These are phyloP conservation scores for Phytophthora cryptogea DNA, from an alignment of 352 stramenopile genomes.

Conservation along the genomic window DNA sequence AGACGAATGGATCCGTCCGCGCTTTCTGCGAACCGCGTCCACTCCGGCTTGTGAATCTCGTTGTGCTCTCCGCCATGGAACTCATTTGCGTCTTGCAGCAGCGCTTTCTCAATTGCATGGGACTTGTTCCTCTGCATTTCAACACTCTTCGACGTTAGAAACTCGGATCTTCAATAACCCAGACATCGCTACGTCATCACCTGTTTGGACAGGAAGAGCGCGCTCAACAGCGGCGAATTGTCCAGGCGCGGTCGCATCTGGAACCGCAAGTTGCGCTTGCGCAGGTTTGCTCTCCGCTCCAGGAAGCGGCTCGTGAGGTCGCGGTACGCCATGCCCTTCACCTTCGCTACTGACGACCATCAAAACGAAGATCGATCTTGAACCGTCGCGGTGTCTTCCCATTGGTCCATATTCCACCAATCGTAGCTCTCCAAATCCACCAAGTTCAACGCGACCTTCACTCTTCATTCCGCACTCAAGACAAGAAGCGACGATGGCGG, in stretches of 20 bases:
- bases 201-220: constrained; percentile 62
- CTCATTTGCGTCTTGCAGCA: constrained; percentile 65
- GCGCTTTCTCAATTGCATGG: constrained; percentile 61
- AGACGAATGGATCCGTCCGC: constrained; percentile 69
- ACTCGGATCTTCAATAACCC: too few species aligned
- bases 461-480: constrained; percentile 14
- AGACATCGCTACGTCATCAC: too few species aligned
- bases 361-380: constrained; percentile 45
- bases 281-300: constrained; percentile 45
- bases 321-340: constrained; percentile 57
- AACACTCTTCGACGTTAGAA: constrained; percentile 3
- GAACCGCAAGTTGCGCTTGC: constrained; percentile 64
- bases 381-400: constrained; percentile 35
- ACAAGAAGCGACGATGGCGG: constrained; percentile 2
- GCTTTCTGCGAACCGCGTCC: constrained; percentile 63
- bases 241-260: constrained; percentile 53
- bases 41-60: constrained; percentile 54
- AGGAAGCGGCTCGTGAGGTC: constrained; percentile 60
- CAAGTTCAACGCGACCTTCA: constrained; percentile 28
- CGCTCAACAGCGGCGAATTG: constrained; percentile 40
- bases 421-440: neutral
- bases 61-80: constrained; percentile 34
- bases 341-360: constrained; percentile 3
- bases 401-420: constrained; percentile 34
- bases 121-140: constrained; percentile 46